Evolutionary conservation across 164 flowering plant genomes (phyloP).

Genomic region (Malania oleifera): DNA sequence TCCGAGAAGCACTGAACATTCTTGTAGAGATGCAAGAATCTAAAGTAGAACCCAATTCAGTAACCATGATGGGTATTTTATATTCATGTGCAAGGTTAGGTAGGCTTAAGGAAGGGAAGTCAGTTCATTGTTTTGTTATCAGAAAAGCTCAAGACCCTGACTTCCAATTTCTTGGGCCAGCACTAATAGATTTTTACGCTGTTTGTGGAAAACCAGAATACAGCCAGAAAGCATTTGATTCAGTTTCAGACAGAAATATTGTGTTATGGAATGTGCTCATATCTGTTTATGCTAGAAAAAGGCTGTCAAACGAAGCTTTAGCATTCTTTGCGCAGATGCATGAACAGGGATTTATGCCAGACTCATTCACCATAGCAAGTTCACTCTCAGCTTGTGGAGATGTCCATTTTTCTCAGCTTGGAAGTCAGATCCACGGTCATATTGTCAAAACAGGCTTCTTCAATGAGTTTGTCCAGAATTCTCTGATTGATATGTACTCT

Average conservation of each 20-base stretch:
- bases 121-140: slow-evolving; percentile 56
- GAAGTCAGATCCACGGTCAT: slow-evolving; percentile 59
- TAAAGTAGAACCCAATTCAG: slow-evolving; percentile 37
- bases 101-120: slow-evolving; percentile 48
- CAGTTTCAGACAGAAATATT: slow-evolving; percentile 28
- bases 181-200: slow-evolving; percentile 53
- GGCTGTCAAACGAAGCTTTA: slow-evolving; percentile 47
- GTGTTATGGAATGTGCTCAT: slow-evolving; percentile 71
- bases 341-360: slow-evolving; percentile 39
- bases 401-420: slow-evolving; percentile 30
- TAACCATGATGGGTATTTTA: slow-evolving; percentile 48
- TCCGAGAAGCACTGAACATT: slow-evolving; percentile 36
- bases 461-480: slow-evolving; percentile 60
- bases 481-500: slow-evolving; percentile 70
- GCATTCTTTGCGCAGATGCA: slow-evolving; percentile 37
- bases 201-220: slow-evolving; percentile 31
- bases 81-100: slow-evolving; percentile 55
- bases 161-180: slow-evolving; percentile 37
- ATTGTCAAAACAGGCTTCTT: slow-evolving; percentile 34
- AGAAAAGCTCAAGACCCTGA: slow-evolving; percentile 36
- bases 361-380: slow-evolving; percentile 56
- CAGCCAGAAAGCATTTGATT: slow-evolving; percentile 32
- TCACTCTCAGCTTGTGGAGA: slow-evolving; percentile 62
- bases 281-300: slow-evolving; percentile 39
- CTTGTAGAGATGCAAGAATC: slow-evolving; percentile 40